These are phyloP conservation scores for Pezizomycotina sp. DNA, from an alignment of 2,329 filamentous ascomycete species.

Conservation along the genomic window DNA sequence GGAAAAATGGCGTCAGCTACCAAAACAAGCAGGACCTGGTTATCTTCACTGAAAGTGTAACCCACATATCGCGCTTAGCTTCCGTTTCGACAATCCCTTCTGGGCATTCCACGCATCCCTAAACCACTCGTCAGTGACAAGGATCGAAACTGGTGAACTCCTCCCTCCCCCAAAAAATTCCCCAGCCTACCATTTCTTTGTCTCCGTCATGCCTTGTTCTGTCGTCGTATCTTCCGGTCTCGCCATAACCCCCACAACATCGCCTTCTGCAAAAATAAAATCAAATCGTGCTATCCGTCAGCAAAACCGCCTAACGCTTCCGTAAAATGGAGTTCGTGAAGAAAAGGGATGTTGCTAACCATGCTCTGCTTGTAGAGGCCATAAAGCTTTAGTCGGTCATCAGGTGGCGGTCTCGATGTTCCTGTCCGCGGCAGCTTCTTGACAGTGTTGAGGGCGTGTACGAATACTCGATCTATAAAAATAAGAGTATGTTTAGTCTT, in stretches of 20 bases:
- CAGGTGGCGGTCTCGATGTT: conserved; percentile 68
- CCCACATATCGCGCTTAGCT: conserved; percentile 48
- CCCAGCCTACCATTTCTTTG: conserved; percentile 33
- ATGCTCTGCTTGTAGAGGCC: conserved; percentile 97
- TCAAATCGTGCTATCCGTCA: conserved; percentile 3
- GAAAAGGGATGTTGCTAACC: conserved; percentile 35
- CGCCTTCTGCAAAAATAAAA: conserved; percentile 47
- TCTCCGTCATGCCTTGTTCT: conserved; percentile 33
- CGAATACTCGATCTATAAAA: conserved; percentile 81
- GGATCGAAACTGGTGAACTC: no score
- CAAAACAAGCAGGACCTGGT: neutral
- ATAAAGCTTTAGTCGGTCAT: conserved; percentile 80
- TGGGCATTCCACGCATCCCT: conserved; percentile 91
- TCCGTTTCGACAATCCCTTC: conserved; percentile 71
- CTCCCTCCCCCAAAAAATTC: neutral
- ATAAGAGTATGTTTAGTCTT: no score
- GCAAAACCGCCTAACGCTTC: conserved; percentile 18
- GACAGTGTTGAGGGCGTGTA: conserved; percentile 95
- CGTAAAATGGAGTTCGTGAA: neutral
- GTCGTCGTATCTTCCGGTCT: conserved; percentile 40
- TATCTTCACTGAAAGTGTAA: neutral
- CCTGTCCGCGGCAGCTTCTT: conserved; percentile 94
- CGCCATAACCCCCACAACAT: conserved; percentile 87
- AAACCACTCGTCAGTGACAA: conserved; percentile 7
- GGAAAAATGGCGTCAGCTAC: neutral